Percentiles rank a stretch among this genome's conserved stretches.
Evolutionary conservation across 129 eudicot genomes (phyloP).

Genomic region (Centrapalus pauciflorus): DNA sequence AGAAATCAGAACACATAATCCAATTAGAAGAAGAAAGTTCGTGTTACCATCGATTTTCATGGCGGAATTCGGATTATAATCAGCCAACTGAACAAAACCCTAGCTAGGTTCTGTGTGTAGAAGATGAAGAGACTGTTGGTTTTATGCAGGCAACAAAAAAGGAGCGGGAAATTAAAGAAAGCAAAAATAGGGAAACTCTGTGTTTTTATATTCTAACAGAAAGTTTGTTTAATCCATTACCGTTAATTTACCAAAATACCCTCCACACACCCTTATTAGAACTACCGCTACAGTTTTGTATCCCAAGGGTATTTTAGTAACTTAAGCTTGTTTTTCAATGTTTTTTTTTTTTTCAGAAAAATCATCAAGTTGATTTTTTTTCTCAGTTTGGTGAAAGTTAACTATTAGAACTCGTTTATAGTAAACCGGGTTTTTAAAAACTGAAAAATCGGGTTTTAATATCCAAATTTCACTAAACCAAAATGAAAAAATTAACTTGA

Average conservation of each 20-base stretch:
- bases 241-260: background rate
- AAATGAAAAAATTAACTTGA: no score
- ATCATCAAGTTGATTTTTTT: no score
- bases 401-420: no score
- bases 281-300: no score
- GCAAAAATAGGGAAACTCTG: background rate
- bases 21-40: conserved; percentile 17
- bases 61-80: conserved; percentile 11
- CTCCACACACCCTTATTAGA: no score
- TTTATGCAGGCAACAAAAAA: background rate
- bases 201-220: conserved; percentile 18
- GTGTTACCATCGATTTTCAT: conserved; percentile 16
- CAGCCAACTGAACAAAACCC: background rate
- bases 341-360: no score
- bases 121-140: conserved; percentile 11
- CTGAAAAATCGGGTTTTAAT: no score
- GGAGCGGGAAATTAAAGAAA: conserved; percentile 20
- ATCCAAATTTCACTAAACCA: no score
- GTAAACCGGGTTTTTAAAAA: no score
- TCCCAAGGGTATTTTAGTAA: no score
- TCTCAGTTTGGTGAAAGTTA: no score
- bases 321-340: no score
- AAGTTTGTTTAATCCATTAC: background rate
- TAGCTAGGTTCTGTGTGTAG: conserved; percentile 10
- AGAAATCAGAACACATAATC: conserved; percentile 13